Conservation (phyloP, 345 rosid genomes). For the Sisymbrium irio region DNA sequence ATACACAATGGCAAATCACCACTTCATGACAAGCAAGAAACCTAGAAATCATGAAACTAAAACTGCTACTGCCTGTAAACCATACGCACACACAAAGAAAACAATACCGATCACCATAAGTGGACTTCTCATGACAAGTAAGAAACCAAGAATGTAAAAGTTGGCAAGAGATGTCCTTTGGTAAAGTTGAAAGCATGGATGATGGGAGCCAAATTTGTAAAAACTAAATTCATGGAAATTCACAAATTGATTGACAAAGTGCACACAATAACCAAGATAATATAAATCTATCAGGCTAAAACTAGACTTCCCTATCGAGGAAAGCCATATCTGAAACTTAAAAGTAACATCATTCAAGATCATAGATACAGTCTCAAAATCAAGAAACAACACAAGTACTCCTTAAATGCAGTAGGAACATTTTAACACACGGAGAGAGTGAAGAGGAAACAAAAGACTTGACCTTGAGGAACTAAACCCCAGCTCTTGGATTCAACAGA, state of each 20-base stretch:
- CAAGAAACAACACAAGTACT: not conserved
- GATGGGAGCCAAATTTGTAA: not conserved
- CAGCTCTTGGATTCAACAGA: slow-evolving; percentile 57
- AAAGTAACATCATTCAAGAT: not conserved
- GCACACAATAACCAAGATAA: not conserved
- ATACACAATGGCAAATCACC: not conserved
- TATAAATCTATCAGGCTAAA: not conserved
- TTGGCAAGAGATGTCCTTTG: not conserved
- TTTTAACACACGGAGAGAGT: too few species aligned
- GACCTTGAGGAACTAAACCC: slow-evolving; percentile 83
- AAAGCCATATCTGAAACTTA: too few species aligned
- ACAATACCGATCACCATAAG: not conserved
- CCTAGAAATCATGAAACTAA: not conserved
- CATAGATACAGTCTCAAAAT: not conserved
- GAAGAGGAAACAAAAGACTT: too few species aligned
- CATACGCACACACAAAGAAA: not conserved
- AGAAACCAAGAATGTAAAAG: slow-evolving; percentile 2
- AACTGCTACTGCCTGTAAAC: not conserved
- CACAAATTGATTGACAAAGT: not conserved
- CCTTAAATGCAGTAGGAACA: not conserved
- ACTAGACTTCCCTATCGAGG: not conserved
- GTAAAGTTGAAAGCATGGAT: not conserved
- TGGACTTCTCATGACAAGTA: not conserved
- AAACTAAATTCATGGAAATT: not conserved
- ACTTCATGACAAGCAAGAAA: not conserved